Evolutionary conservation across 1,284 basidiomycete genomes (phyloP).

Genomic region (Ganoderma boninense): DNA sequence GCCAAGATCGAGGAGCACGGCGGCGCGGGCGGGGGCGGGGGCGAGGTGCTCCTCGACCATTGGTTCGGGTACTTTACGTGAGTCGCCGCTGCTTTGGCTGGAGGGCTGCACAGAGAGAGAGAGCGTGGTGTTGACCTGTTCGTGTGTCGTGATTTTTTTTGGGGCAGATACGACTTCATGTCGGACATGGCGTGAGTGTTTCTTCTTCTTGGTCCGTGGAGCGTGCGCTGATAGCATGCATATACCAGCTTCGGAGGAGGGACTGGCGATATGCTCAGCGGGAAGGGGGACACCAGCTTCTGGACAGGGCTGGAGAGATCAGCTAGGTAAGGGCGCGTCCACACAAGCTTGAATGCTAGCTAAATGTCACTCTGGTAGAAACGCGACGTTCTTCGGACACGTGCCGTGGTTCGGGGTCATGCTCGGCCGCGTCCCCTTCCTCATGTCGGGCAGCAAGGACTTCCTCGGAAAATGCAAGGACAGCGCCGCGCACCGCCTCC

Average conservation of each 20-base stretch:
- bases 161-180: background rate
- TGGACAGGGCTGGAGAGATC: background rate
- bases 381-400: background rate
- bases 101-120: too few relatives aligned
- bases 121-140: background rate
- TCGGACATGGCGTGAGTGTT: background rate
- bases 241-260: background rate
- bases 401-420: background rate
- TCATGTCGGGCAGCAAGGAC: background rate
- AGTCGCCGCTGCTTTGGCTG: background rate
- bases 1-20: conserved; percentile 14
- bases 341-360: background rate
- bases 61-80: background rate
- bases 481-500: background rate
- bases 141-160: too few relatives aligned
- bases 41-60: background rate
- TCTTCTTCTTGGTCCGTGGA: background rate
- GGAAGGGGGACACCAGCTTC: background rate
- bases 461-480: background rate
- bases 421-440: background rate
- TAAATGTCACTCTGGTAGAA: background rate
- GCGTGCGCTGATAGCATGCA: background rate
- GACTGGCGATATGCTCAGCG: background rate
- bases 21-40: background rate
- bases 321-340: background rate